Evolutionary conservation across 2,329 filamentous ascomycete species (phyloP), one percentile per base, ranked within the genome.

Genomic region (Calonectria ilicicola): DNA sequence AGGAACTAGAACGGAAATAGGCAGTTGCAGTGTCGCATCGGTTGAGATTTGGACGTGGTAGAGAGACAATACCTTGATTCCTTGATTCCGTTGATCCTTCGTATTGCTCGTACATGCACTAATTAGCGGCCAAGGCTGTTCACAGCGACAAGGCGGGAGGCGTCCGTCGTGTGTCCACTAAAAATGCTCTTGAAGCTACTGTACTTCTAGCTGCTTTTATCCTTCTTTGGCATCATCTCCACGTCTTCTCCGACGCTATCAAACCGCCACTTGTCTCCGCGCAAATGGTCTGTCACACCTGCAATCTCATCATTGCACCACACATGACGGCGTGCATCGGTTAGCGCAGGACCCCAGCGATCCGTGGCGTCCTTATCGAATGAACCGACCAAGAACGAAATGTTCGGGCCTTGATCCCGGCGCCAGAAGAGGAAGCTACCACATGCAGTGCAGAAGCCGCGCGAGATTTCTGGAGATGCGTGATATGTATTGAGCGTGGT

Each of bases 361-460:
- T 63, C 58, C 38, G 32, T 63, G 38, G 58, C 58, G 12, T 46
- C 40, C 26, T 63, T 63, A 23, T 63, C 58, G 27, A 63, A 46
- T 2, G 58, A 63, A 42, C 58, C 58, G 26, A 63, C 58, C 17
- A 63, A 27, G 40, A 63, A 63, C 17, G 58, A 63, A 15, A 63
- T 46, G 38, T 63, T 63, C 23, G 58, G 58, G 40, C 40, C 58
- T 27, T 63, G 23, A 19, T 63, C 58, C 9, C 58, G 58, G 40
- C 58, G 58, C 58, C 58, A 63, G 40, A 63, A 46, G 27, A 63
- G 38, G 58, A 63, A 63, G 58, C 58, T 46, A 17, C 58, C 58
- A 27, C 58, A 63, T 8, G 58, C 40, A 2, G 38, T n/a, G 58
- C 58, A 63, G 40, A 63, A 63, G 26, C 58, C 58, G 4, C 58